phyloP scores from a whole-genome alignment of 202 grass and related monocot genomes.

The Zoysia matrella region DNA sequence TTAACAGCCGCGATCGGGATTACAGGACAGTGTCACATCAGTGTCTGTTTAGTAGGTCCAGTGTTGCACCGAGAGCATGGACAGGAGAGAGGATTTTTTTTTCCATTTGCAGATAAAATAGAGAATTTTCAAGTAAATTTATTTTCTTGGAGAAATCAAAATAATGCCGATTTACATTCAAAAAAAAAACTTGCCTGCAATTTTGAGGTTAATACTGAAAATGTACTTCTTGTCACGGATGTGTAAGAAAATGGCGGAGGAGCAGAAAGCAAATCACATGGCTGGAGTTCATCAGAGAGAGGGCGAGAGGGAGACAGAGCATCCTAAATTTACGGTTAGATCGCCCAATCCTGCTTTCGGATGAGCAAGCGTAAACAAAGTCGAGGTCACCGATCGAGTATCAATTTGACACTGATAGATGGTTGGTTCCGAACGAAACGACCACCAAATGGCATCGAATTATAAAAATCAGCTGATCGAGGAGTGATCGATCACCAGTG shows the following conservation, averaged over 20 bases:
- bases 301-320: no score
- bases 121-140: no score
- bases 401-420: conserved; percentile 34
- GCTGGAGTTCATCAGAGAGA: neutral
- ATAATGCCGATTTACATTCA: no score
- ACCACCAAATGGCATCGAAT: neutral
- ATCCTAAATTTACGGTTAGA: conserved; percentile 32
- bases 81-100: no score
- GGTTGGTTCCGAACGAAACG: conserved; percentile 15
- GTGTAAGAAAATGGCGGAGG: neutral
- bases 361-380: neutral
- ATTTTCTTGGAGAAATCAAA: no score
- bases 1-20: neutral
- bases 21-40: conserved; percentile 2
- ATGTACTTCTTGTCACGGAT: no score
- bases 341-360: conserved; percentile 28
- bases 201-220: no score
- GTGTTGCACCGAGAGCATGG: neutral
- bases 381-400: neutral
- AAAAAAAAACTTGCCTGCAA: no score
- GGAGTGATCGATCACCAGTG: neutral
- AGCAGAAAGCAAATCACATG: conserved; percentile 22
- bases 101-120: no score
- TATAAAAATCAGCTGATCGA: no score
- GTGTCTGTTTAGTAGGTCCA: neutral